Base-by-base conservation (phyloP, 768 basidiomycete genomes). In the Suillus weaverae region DNA sequence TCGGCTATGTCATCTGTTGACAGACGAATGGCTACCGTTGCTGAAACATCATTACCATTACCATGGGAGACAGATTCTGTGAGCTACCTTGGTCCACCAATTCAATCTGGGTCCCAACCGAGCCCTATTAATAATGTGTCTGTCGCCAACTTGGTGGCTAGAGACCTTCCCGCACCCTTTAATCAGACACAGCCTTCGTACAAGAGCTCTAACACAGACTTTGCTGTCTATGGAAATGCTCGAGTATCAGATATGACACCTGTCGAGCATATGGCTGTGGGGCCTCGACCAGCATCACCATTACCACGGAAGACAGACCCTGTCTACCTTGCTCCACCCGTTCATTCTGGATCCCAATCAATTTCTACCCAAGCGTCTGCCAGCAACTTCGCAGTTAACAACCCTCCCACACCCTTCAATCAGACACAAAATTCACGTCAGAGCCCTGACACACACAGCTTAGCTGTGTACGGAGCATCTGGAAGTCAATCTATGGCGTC, bases 1-100 rank as follows among this genome's bases (percentile, higher is more conserved):
- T 67, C 74, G n/a, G 61, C 70, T 30, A 66, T 70, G 68, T 68
- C 74, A 59, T 81, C 86, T 2, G 74, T 77, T 43, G 76, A 78
- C 39, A 82, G 81, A 51, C 79, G 82, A 38, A 89, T 89, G 72
- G 85, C 85, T 8, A 22, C 13, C 13, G 13, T 48, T 13, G 0
- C 46, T 48, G 39, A 57, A n/a, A 33, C 53, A 16, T 32, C 30
- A 4, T 51, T 60, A 22, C 22, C 55, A 38, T 38, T 18, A 16
- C 7, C 55, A 53, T 16, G 32, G 30, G 30, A 53, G 51, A 53
- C 51, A 10, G 16, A 9, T 10, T 8, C 16, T 22, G n/a, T 1
- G 7, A 48, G 13, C 33, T n/a, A 55, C n/a, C 61, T 64, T n/a
- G 33, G 13, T 55, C 54, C n/a, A n/a, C 51, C 71, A 3, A 16